Conservation (phyloP, 2,329 filamentous ascomycete genomes). For the Neofusicoccum kwambonambiense region DNA sequence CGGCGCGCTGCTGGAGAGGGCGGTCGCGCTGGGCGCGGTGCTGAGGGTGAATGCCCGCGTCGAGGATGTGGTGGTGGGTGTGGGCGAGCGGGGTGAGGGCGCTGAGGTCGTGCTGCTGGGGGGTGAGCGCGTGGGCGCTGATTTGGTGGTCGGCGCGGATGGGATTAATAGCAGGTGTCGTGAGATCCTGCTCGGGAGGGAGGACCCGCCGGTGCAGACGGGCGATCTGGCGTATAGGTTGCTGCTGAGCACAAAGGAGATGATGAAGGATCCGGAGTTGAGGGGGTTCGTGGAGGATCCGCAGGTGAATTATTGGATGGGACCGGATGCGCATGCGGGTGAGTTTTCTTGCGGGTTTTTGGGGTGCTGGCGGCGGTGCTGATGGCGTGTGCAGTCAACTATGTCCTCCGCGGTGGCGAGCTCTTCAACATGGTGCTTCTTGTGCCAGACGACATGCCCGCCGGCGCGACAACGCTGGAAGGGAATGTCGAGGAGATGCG, state of each 20-base stretch:
- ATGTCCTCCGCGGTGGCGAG: conserved; percentile 48
- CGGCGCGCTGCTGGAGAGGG: conserved; percentile 47
- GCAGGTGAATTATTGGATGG: conserved; percentile 55
- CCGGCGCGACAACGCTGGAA: conserved; percentile 44
- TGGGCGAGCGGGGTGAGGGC: conserved; percentile 40
- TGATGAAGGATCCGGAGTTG: conserved; percentile 49
- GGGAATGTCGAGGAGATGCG: conserved; percentile 56
- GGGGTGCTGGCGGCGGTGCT: not conserved
- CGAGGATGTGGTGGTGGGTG: conserved; percentile 40
- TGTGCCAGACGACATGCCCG: conserved; percentile 52
- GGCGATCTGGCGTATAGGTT: conserved; percentile 54
- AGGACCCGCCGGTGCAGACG: conserved; percentile 49
- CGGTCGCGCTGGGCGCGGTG: conserved; percentile 48
- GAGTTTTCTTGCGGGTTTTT: conserved; percentile 6
- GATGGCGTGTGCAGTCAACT: conserved; percentile 42
- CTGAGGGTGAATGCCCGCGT: conserved; percentile 49
- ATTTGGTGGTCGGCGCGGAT: conserved; percentile 51
- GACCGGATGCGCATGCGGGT: conserved; percentile 51
- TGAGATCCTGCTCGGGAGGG: conserved; percentile 45
- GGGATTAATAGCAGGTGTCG: conserved; percentile 48
- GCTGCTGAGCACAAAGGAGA: conserved; percentile 46
- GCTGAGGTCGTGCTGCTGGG: conserved; percentile 30
- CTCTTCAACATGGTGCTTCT: conserved; percentile 54
- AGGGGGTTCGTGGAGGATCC: conserved; percentile 46
- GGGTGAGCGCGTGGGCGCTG: conserved; percentile 30